A percentile compares a stretch with the other conserved stretches of the same genome.
These are phyloP conservation scores for Clonostachys rosea DNA, from an alignment of 2,329 filamentous ascomycete genomes.

Conservation along the genomic window DNA sequence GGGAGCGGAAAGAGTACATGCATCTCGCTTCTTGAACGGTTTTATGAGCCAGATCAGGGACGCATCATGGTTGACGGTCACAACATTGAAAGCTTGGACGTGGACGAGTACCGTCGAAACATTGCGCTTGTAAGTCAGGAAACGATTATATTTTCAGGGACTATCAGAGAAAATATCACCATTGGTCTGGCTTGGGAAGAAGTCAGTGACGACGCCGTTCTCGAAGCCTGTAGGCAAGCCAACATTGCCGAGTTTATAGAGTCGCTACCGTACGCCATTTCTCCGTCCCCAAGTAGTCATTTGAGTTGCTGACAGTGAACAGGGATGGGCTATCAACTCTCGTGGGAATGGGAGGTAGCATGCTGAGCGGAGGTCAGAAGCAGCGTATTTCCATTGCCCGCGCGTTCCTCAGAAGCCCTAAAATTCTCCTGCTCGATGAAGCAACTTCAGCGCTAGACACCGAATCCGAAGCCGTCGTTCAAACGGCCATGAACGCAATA, in stretches of 20 bases:
- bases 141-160: conserved; percentile 90
- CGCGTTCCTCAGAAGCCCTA: conserved; percentile 88
- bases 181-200: conserved; percentile 62
- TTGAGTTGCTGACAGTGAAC: conserved; percentile 65
- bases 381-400: conserved; percentile 92
- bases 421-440: conserved; percentile 51
- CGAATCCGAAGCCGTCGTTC: conserved; percentile 79
- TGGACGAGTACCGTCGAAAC: conserved; percentile 79
- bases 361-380: conserved; percentile 92
- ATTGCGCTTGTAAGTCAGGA: conserved; percentile 91
- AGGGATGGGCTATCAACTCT: conserved; percentile 76
- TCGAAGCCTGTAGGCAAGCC: conserved; percentile 80
- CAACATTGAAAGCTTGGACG: conserved; percentile 75
- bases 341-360: conserved; percentile 80
- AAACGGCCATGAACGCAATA: conserved; percentile 70
- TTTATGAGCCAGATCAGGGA: conserved; percentile 84
- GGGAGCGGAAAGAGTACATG: conserved; percentile 95
- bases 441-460: conserved; percentile 25
- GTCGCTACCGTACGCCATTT: conserved; percentile 62
- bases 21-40: conserved; percentile 86
- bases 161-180: conserved; percentile 84
- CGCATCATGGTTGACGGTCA: conserved; percentile 77
- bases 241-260: conserved; percentile 93
- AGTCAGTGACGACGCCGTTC: conserved; percentile 67
- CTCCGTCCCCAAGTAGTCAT: too few relatives aligned